Base-by-base conservation (phyloP, 2,329 filamentous ascomycete species). In the Xylaria digitata region DNA sequence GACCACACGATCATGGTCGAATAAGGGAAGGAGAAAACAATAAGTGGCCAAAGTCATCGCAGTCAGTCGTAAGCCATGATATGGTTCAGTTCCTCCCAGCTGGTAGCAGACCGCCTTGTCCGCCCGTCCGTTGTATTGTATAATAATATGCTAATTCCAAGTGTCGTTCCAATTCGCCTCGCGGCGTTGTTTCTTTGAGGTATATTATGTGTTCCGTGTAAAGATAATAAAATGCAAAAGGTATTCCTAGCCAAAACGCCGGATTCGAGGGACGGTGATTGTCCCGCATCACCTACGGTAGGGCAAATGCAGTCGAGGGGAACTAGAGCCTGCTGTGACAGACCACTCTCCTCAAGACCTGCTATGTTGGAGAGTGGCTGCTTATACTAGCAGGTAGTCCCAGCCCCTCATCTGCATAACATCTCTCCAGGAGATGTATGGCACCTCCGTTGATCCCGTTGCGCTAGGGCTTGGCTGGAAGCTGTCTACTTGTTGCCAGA, bases 341-440 rank as follows among this genome's bases (percentile, higher is more conserved):
- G 55, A 63, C 58, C 64, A 70, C 63, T 48, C 74, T 76, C 74
- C 73, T 75, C 76, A 77, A 81, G 78, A 74, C 80, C 80, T 73
- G 80, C 80, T 78, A 67, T 78, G 66, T 72, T 72, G 71, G 61
- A 72, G 60, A 57, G 60, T 61, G 67, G 63, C 64, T 59, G 54
- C 69, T 83, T 82, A 97, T 81, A 97, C 94, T 80, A 97, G 87
- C 80, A 97, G 85, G 82, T 93, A 96, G 79, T 97, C 93, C 94
- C 93, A 97, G 74, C 89, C 89, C 83, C 95, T 96, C 82, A 90
- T 88, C 82, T 88, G 89, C 94, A 97, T 97, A 78, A 95, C 88
- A 82, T 97, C 92, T 82, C 95, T 87, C 95, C 95, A 98, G 89
- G 94, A 94, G 80, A 97, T 88, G 82, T 91, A 90, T 77, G 88